Base-by-base conservation (phyloP, 495 filamentous ascomycete species). In the Aspergillus panamensis region DNA sequence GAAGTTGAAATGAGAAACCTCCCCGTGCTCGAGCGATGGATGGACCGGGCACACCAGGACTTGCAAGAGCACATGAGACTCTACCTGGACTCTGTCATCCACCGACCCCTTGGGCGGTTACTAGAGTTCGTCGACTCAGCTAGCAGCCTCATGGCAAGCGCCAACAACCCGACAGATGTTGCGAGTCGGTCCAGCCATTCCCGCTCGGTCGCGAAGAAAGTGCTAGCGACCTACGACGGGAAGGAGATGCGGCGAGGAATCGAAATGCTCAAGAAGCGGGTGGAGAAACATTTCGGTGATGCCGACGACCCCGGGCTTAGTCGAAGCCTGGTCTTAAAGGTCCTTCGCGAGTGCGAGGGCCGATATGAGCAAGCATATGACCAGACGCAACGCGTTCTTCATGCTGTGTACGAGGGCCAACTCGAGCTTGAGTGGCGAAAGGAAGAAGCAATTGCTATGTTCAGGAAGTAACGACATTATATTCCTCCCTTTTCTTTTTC, bases 221-320 rank as follows among this genome's bases (percentile, higher is more conserved):
- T 94, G 6, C 77, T 97, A 19, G 80, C 86, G 8, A 75, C 80
- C 14, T 88, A 96, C 63, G 93, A 97, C 64, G 76, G 74, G 14
- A 90, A 89, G 71, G 92, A 96, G 69, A 79, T 97, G 40, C 79
- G 85, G 39, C 87, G 88, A 56, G 93, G 93, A 6, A 85, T 96
- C 53, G 92, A 96, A 58, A 81, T 88, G 58, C 77, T 97, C 30
- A 84, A 85, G 68, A 95, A 94, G 73, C 81, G 93, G 30, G 89
- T 97, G 4, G 92, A 97, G 72, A 97, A 97, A 71, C 93, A 97
- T 71, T 97, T 97, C 73, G 90, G 88, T 20, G 90, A 94, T 43
- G 89, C 85, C 5, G 90, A 92, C 60, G 90, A 93, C 61, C 82
- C 80, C 33, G 76, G 73, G n/a, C 69, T 89, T 40, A 87, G 82